phyloP scores from a whole-genome alignment of 257 asterid genomes.

The Solanum verrucosum region DNA sequence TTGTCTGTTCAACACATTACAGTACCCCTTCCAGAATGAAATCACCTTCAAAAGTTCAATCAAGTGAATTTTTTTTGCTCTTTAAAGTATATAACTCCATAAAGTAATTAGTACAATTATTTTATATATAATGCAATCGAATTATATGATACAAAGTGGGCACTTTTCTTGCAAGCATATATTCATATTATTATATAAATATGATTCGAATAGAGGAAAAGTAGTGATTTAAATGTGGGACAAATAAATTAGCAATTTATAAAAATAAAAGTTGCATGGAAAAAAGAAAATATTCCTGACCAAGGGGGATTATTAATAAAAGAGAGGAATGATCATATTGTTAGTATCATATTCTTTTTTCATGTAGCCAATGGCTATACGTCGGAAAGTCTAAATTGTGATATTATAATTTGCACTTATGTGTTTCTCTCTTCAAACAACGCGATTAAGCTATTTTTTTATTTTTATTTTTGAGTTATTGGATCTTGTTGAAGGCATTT shows the following conservation, averaged over 20 bases:
- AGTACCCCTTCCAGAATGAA: background rate
- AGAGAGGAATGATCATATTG: background rate
- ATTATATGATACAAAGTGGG: background rate
- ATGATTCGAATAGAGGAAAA: background rate
- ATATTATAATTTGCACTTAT: background rate
- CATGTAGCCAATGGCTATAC: background rate
- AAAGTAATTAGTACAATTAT: background rate
- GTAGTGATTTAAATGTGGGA: background rate
- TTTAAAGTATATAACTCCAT: background rate
- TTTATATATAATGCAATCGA: background rate
- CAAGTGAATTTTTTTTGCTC: background rate
- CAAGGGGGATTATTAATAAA: background rate
- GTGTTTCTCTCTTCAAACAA: background rate
- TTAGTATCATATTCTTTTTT: background rate
- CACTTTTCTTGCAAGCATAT: background rate
- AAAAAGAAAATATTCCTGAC: too few species aligned
- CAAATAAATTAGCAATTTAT: background rate
- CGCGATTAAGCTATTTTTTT: too few species aligned
- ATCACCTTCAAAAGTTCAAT: background rate
- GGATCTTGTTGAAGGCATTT: too few species aligned
- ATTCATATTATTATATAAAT: background rate
- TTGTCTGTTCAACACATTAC: background rate
- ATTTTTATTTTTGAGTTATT: too few species aligned
- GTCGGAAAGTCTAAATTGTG: background rate
- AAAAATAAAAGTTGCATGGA: background rate